Evolutionary conservation across 192 early-diverging fungal genomes (phyloP), one percentile per base, ranked within the genome.

Genomic region (Dissophora globulifera): DNA sequence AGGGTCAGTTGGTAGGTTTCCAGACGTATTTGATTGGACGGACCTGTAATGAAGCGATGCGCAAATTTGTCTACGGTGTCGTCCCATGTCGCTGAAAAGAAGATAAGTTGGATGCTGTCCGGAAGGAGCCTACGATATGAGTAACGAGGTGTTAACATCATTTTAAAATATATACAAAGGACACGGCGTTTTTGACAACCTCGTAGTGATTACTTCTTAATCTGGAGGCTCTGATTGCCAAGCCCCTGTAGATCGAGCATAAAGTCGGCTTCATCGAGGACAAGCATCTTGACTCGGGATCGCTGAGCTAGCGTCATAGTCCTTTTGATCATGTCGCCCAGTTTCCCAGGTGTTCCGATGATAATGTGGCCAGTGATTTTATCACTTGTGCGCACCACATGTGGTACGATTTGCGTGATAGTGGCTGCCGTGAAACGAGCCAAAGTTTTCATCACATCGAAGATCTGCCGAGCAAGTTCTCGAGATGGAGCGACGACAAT

Each of bases 51-150:
- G 76, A 99, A 89, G 35, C 83, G 70, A 26, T 66, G 54, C 0
- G 95, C 93, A 79, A 93, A 99, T 13, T 52, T 43, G 8, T 87
- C 78, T 40, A 97, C 87, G n/a, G 79, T 48, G 0, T 88, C 82
- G 1, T 93, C 85, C 85, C 94, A 99, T 0, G 97, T 99, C 1
- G 97, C 97, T 17, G 95, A 97, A 76, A 99, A 99, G 57, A 98
- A 78, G 15, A 97, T 86, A 33, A 94, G 84, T 66, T 99, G 97
- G 62, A 85, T 86, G 0, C 57, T 49, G 17, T 54, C 79, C 12
- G 90, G 90, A 67, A 96, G 83, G 31, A 79, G 22, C 47, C 89
- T 92, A 75, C 7, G 23, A 41, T 7, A 23, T 7, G 16, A 26
- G 30, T 1, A 26, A 51, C n/a, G n/a, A n/a, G n/a, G n/a, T n/a